Evolutionary conservation across 2,329 filamentous ascomycete species (phyloP).

Genomic region (Fusarium coicis): DNA sequence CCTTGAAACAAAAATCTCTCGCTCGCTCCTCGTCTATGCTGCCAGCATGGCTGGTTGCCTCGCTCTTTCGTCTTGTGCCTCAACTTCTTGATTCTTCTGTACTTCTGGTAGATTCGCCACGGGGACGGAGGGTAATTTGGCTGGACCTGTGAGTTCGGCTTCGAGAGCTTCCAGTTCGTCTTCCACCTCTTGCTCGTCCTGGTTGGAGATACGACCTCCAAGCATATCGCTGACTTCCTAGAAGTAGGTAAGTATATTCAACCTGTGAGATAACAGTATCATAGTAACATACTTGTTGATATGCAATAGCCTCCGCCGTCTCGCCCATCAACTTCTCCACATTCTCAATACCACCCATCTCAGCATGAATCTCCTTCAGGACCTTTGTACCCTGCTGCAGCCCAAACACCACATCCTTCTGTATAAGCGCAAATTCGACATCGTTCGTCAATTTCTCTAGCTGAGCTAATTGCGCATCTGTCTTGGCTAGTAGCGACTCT

Average conservation of each 20-base stretch:
- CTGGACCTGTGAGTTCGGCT: constrained; percentile 48
- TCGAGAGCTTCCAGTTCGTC: constrained; percentile 90
- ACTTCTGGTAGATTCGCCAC: constrained; percentile 48
- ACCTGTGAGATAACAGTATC: rapidly evolving
- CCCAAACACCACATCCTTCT: constrained; percentile 95
- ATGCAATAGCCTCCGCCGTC: constrained; percentile 87
- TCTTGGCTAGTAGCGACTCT: constrained; percentile 86
- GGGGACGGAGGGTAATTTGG: constrained; percentile 48
- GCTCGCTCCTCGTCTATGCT: constrained; percentile 15
- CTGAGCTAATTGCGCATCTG: constrained; percentile 92
- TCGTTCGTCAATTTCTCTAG: constrained; percentile 87
- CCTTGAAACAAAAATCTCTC: background rate
- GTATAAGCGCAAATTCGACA: constrained; percentile 95
- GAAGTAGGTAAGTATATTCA: constrained; percentile 12
- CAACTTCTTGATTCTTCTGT: constrained; percentile 31
- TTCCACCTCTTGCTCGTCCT: constrained; percentile 98
- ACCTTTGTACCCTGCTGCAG: constrained; percentile 92
- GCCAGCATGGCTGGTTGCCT: constrained; percentile 55
- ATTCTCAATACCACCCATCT: constrained; percentile 94
- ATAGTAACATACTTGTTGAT: constrained; percentile 76
- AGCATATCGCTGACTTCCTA: constrained; percentile 95
- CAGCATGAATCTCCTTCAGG: constrained; percentile 87
- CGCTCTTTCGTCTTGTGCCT: constrained; percentile 38
- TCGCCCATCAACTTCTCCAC: constrained; percentile 97
- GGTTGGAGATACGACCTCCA: constrained; percentile 86